Conservation (phyloP, 768 basidiomycete species). For the Boletus vermiculosoides region DNA sequence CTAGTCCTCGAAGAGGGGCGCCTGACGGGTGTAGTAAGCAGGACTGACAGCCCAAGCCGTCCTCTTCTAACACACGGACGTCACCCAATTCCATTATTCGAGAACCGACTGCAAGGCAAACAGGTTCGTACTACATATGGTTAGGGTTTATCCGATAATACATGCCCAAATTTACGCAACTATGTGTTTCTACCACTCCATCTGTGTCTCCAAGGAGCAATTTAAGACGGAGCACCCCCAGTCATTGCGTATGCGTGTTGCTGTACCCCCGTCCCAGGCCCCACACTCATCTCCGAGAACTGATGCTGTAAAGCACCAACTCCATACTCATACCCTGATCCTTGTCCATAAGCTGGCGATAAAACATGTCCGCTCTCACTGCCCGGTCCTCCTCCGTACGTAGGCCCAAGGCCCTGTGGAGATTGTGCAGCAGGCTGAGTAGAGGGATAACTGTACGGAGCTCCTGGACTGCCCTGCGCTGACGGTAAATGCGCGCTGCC, state of each 20-base stretch:
- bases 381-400: slow-evolving; percentile 22
- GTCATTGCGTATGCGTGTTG: slow-evolving; percentile 24
- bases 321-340: slow-evolving; percentile 23
- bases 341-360: slow-evolving; percentile 20
- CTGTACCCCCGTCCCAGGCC: slow-evolving; percentile 19
- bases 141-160: slow-evolving; percentile 20
- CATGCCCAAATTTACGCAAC: background rate
- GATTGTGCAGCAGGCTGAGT: slow-evolving; percentile 16
- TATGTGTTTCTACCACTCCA: background rate
- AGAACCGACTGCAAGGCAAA: background rate
- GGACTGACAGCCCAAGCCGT: too few relatives aligned
- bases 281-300: slow-evolving; percentile 32
- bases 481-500: background rate
- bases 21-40: too few relatives aligned
- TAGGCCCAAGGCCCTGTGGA: slow-evolving; percentile 10
- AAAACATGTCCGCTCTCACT: slow-evolving; percentile 21
- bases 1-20: too few relatives aligned
- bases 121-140: slow-evolving; percentile 5
- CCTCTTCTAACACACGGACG: too few relatives aligned
- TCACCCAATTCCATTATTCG: background rate
- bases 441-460: slow-evolving; percentile 19
- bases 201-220: background rate
- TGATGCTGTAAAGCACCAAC: slow-evolving; percentile 29
- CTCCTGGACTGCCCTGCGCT: slow-evolving; percentile 6
- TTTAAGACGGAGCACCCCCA: slow-evolving; percentile 18